Evolutionary conservation across 2,329 filamentous ascomycete genomes (phyloP), one percentile per base, ranked within the genome.

Genomic region (Ascochyta viciae-villosae): DNA sequence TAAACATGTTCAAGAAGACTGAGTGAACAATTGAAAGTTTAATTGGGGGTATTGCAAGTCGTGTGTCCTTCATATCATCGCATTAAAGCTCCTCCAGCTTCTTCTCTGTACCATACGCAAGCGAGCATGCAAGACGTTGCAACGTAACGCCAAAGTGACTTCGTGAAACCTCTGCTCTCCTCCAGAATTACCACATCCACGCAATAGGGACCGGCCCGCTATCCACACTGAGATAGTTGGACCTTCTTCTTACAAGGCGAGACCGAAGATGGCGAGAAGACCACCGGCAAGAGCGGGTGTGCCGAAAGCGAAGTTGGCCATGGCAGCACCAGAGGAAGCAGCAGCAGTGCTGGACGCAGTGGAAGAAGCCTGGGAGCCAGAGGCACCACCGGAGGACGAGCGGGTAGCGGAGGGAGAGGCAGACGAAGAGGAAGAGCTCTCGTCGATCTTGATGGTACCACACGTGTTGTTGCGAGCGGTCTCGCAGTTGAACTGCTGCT

Each of bases 191-290:
- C 61, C 59, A 55, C 39, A 48, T 39, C 26, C 34, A 46, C 57
- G 61, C 52, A 56, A 60, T 56, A 63, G 66, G 67, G 61, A 63
- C 68, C 66, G 57, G 65, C 63, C 70, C 65, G 58, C 63, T 64
- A 52, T 41, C 50, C 61, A 40, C 48, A n/a, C 40, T 48, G 37
- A 57, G 34, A 55, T 33, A 42, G n/a, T 40, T 48, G 31, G n/a
- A 40, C 50, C 52, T 56, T 42, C 52, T 56, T 42, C 61, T 71
- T 84, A 89, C 72, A 88, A 74, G 59, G 85, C 77, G 59, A 87
- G 71, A 60, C 84, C 84, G 67, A 87, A 84, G 50, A 84, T 74
- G 46, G 82, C 80, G 54, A 85, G 75, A 60, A 87, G 74, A 66
- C 81, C 82, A 57, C 81, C 81, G 44, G 80, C 82, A 51, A 87